A percentile compares a stretch with the other conserved stretches of the same genome.
Evolutionary conservation across 352 stramenopile species (phyloP).

Genomic region (Blastocystis sp.): DNA sequence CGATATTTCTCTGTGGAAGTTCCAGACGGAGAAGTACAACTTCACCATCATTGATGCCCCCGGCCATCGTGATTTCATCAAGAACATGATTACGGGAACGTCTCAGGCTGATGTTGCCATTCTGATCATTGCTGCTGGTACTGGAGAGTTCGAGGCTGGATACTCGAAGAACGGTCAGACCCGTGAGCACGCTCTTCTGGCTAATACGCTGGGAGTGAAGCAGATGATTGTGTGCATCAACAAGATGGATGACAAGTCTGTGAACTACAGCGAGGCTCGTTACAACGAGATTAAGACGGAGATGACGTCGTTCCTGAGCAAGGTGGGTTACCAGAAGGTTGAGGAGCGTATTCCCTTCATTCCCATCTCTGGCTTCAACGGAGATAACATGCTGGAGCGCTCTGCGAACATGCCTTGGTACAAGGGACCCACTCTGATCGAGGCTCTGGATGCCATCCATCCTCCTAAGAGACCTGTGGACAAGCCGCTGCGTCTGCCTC

Average conservation of each 20-base stretch:
- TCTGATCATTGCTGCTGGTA: conserved; percentile 80
- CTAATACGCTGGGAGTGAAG: conserved; percentile 88
- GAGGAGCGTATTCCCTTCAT: conserved; percentile 70
- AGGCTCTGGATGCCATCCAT: conserved; percentile 61
- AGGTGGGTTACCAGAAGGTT: conserved; percentile 82
- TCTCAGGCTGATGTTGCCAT: conserved; percentile 91
- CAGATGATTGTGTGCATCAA: conserved; percentile 94
- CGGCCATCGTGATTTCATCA: conserved; percentile 94
- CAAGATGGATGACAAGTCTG: conserved; percentile 91
- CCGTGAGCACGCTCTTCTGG: conserved; percentile 83
- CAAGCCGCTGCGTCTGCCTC: conserved; percentile 85
- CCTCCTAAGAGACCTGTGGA: conserved; percentile 78
- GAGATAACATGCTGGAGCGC: conserved; percentile 89
- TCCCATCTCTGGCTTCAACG: conserved; percentile 85
- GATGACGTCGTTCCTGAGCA: conserved; percentile 80
- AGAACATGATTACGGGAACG: conserved; percentile 98
- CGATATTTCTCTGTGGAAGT: conserved; percentile 91
- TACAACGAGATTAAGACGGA: conserved; percentile 85
- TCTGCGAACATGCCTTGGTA: conserved; percentile 91
- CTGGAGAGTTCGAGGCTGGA: conserved; percentile 82
- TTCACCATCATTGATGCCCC: conserved; percentile 95
- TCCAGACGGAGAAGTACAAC: conserved; percentile 85
- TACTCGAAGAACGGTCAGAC: conserved; percentile 88
- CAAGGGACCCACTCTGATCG: conserved; percentile 72
- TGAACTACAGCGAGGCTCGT: conserved; percentile 79